These are phyloP conservation scores for Saitozyma sp. DNA, from an alignment of 768 basidiomycete species.

Conservation along the genomic window DNA sequence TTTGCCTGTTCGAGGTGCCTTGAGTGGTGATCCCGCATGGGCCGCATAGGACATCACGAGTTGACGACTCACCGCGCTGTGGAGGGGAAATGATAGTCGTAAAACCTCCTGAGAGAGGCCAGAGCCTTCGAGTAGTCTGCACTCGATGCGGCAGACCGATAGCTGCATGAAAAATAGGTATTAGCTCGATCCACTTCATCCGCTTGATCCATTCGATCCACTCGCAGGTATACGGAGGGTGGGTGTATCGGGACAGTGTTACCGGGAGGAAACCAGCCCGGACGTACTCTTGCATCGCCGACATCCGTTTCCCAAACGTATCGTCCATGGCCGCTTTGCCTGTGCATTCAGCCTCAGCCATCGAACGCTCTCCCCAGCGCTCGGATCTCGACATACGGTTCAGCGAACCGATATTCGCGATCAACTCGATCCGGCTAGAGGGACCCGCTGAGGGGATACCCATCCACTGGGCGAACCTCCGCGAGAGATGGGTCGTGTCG, in stretches of 20 bases:
- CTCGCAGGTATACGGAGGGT: too few relatives aligned
- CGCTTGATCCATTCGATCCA: too few relatives aligned
- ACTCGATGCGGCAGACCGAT: neutral
- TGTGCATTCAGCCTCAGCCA: neutral
- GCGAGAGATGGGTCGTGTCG: conserved; percentile 35
- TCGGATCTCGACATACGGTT: conserved; percentile 11
- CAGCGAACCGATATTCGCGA: conserved; percentile 11
- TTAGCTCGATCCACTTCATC: too few relatives aligned
- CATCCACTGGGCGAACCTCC: conserved; percentile 33
- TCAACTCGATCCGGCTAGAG: conserved; percentile 2
- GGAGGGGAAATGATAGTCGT: conserved; percentile 49
- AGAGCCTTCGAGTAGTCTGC: conserved; percentile 14
- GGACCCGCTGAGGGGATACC: conserved; percentile 8
- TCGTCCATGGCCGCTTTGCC: conserved; percentile 41
- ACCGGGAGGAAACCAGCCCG: too few relatives aligned
- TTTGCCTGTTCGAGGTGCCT: neutral
- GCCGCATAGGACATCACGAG: too few relatives aligned
- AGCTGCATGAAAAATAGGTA: too few relatives aligned
- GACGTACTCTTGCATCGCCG: conserved; percentile 43
- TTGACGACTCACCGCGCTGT: conserved; percentile 28
- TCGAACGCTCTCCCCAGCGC: neutral
- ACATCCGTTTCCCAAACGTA: conserved; percentile 36
- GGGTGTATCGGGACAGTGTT: too few relatives aligned
- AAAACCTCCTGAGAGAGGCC: conserved; percentile 43
- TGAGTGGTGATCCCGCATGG: neutral